Percentiles rank a stretch among this genome's conserved stretches.
Conservation (phyloP, 2,329 filamentous ascomycete species). For the Tolypocladium cylindrosporum region DNA sequence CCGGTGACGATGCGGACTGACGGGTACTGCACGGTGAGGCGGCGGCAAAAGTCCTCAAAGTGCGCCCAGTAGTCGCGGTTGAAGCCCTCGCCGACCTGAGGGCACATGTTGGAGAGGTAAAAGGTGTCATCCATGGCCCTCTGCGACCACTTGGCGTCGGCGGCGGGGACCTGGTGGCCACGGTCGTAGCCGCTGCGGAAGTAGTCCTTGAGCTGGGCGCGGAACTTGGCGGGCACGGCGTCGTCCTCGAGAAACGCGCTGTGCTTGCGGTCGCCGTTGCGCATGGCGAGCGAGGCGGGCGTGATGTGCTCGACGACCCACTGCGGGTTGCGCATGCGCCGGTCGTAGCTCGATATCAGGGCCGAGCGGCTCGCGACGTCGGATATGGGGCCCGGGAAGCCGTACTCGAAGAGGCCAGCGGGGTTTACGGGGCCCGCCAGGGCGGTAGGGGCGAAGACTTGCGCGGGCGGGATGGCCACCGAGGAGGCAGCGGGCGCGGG, state of each 20-base stretch:
- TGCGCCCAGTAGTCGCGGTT: constrained; percentile 99
- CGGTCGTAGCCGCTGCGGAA: constrained; percentile 90
- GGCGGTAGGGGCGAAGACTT: constrained; percentile 31
- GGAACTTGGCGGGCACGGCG: constrained; percentile 73
- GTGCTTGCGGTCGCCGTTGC: constrained; percentile 75
- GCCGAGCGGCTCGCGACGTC: constrained; percentile 71
- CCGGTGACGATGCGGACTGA: constrained; percentile 88
- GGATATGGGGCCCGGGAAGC: constrained; percentile 82
- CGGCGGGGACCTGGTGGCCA: constrained; percentile 93
- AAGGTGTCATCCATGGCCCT: constrained; percentile 93
- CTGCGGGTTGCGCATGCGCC: constrained; percentile 78
- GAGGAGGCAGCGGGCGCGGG: constrained; percentile 16
- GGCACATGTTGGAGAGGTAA: constrained; percentile 90
- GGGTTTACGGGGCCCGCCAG: constrained; percentile 53
- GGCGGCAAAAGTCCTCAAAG: constrained; percentile 92
- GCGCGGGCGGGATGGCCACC: constrained; percentile 45
- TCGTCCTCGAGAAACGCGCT: constrained; percentile 76
- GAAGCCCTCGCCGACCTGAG: constrained; percentile 95
- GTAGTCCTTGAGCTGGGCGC: constrained; percentile 87
- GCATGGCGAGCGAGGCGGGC: constrained; percentile 63
- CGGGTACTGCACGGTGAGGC: constrained; percentile 71
- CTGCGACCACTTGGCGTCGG: constrained; percentile 94
- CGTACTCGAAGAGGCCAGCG: constrained; percentile 69
- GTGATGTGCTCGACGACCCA: constrained; percentile 98
- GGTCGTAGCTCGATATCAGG: constrained; percentile 82